Evolutionary conservation across 2,329 filamentous ascomycete genomes (phyloP).

Genomic region (Aspergillus texensis): DNA sequence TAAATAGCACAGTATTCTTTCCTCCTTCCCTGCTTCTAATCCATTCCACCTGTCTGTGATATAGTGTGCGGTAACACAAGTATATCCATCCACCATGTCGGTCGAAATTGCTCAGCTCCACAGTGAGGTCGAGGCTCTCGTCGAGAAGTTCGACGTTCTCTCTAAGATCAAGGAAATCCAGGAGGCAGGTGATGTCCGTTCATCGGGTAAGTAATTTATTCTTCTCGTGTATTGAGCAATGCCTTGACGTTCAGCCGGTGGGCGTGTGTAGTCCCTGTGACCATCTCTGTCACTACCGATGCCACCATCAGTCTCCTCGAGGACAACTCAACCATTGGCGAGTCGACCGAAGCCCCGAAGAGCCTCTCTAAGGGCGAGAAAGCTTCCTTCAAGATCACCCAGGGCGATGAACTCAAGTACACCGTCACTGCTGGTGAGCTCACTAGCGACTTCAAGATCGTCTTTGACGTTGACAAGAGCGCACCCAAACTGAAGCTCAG

Average conservation of each 20-base stretch:
- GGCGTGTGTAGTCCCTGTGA: not conserved
- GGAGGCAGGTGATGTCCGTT: not conserved
- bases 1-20: not conserved
- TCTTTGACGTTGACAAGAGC: not conserved
- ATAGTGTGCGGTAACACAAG: not conserved
- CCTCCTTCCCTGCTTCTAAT: not conserved
- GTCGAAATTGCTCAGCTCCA: not conserved
- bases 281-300: not conserved
- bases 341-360: not conserved
- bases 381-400: not conserved
- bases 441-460: not conserved
- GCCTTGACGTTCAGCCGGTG: not conserved
- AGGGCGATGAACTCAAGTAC: not conserved
- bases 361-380: not conserved
- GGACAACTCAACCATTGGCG: not conserved
- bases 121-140: not conserved
- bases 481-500: too few relatives aligned
- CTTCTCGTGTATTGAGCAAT: not conserved
- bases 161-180: not conserved
- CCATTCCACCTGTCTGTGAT: not conserved
- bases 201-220: not conserved
- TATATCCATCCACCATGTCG: not conserved
- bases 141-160: not conserved
- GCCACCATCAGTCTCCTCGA: not conserved
- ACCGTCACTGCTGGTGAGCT: not conserved